phyloP scores from a whole-genome alignment of 2,329 filamentous ascomycete genomes.

The Diplodia sapinea region DNA sequence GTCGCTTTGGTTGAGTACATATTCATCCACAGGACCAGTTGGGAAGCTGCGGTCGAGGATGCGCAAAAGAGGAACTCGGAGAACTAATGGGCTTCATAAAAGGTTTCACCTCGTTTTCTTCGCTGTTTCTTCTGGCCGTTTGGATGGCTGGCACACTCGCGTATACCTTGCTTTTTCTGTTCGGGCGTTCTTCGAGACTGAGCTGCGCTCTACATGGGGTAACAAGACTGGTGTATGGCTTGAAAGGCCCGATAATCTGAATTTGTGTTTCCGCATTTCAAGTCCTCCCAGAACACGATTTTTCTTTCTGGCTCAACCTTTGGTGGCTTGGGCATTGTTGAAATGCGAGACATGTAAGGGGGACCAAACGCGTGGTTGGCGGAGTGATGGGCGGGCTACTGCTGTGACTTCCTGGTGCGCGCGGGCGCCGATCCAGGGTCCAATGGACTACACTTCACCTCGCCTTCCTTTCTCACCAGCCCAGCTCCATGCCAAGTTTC shows the following conservation, averaged over 20 bases:
- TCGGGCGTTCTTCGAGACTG: background rate
- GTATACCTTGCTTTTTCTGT: background rate
- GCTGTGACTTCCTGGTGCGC: background rate
- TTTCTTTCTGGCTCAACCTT: background rate
- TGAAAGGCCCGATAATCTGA: background rate
- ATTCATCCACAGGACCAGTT: conserved; percentile 63
- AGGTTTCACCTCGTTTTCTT: background rate
- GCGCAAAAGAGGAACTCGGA: conserved; percentile 62
- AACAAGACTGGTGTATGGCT: background rate
- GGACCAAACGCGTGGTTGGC: too few species aligned
- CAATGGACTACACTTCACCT: background rate
- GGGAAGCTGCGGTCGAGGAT: conserved; percentile 65
- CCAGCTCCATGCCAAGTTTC: background rate
- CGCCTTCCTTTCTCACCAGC: background rate
- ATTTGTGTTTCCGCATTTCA: background rate
- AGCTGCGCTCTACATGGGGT: background rate
- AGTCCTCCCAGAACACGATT: background rate
- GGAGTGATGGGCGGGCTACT: background rate
- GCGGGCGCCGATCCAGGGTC: background rate
- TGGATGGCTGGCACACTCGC: background rate
- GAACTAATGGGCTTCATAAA: conserved; percentile 37
- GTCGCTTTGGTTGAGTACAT: conserved; percentile 62
- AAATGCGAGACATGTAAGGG: too few species aligned
- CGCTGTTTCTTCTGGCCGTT: background rate
- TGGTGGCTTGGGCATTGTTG: too few species aligned